These are phyloP conservation scores for Litsea cubeba DNA, from an alignment of 164 flowering plant genomes.

Conservation along the genomic window DNA sequence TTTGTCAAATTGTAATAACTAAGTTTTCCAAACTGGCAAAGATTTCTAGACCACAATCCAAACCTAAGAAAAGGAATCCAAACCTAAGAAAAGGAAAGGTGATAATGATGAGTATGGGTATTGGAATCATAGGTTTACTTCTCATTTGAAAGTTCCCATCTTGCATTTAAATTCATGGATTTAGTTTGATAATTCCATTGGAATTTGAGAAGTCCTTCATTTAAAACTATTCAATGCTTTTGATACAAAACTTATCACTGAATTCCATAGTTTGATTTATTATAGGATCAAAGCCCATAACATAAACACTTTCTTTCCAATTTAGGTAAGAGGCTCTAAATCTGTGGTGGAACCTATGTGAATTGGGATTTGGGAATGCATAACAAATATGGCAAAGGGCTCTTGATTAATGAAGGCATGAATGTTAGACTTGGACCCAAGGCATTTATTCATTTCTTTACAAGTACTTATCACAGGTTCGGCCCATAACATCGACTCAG, in stretches of 20 bases:
- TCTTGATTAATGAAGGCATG: background rate
- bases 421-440: background rate
- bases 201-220: background rate
- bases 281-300: background rate
- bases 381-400: background rate
- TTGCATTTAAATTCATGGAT: slow-evolving; percentile 7
- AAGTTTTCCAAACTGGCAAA: background rate
- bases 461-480: no score
- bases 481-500: no score
- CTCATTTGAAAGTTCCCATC: background rate
- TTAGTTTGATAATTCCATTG: slow-evolving; percentile 9
- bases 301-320: background rate
- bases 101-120: background rate
- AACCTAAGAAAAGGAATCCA: background rate
- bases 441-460: no score
- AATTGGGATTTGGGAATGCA: background rate
- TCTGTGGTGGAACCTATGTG: background rate
- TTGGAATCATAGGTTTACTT: background rate
- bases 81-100: background rate
- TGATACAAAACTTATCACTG: background rate
- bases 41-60: background rate
- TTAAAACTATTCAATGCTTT: background rate
- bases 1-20: slow-evolving; percentile 1
- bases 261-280: no score
- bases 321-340: background rate